Evolutionary conservation across 305 asterid genomes (phyloP).

Genomic region (Fraxinus velutina): DNA sequence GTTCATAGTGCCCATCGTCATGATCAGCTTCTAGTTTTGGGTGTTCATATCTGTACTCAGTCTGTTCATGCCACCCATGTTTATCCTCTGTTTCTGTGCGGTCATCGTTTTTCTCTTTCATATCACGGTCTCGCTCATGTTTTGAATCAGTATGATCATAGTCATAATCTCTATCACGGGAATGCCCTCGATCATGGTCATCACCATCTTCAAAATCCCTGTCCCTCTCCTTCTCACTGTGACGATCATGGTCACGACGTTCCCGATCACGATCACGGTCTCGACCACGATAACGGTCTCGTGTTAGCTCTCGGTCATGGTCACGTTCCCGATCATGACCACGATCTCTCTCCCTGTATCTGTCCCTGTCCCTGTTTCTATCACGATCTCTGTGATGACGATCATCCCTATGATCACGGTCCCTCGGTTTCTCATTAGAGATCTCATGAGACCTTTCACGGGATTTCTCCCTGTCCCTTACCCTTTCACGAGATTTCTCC

Average conservation of each 20-base stretch:
- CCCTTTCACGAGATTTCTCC: constrained; percentile 30
- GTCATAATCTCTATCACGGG: constrained; percentile 63
- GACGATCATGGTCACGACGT: constrained; percentile 53
- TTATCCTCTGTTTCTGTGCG: constrained; percentile 47
- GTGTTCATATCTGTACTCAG: constrained; percentile 44
- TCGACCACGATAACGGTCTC: background rate
- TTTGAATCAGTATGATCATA: constrained; percentile 52
- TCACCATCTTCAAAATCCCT: constrained; percentile 48
- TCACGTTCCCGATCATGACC: constrained; percentile 22
- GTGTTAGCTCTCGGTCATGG: background rate
- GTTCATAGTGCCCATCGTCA: constrained; percentile 51
- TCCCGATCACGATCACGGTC: background rate
- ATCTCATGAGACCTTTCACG: constrained; percentile 44
- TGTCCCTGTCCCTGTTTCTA: constrained; percentile 62
- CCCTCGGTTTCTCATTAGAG: constrained; percentile 62
- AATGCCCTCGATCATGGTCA: constrained; percentile 61
- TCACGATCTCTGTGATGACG: constrained; percentile 89
- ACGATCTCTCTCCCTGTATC: constrained; percentile 57
- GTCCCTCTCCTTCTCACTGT: constrained; percentile 34
- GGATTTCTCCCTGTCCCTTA: constrained; percentile 30
- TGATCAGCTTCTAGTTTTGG: constrained; percentile 36
- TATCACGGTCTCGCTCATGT: constrained; percentile 51
- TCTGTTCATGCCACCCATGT: constrained; percentile 52
- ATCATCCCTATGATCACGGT: constrained; percentile 77
- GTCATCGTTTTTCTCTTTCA: constrained; percentile 49